Evolutionary conservation across 225 moss, liverwort and hornwort species (phyloP).

Genomic region (Physcomitrellopsis africana): DNA sequence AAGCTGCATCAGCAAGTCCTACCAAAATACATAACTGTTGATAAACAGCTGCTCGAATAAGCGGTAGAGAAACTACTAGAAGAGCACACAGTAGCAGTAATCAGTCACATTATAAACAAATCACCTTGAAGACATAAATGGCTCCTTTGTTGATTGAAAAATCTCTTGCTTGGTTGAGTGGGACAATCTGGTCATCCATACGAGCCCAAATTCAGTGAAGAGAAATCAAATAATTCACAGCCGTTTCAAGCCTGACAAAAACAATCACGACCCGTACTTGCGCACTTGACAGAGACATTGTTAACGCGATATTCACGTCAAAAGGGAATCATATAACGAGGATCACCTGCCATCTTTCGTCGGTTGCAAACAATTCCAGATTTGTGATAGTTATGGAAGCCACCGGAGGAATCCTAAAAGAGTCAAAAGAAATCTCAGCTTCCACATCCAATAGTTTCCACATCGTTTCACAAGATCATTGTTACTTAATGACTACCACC

Average conservation of each 20-base stretch:
- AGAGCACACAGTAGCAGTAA: no score
- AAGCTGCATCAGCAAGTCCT: not conserved
- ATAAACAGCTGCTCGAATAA: slow-evolving; percentile 1
- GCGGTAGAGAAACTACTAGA: not conserved
- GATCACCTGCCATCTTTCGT: slow-evolving; percentile 87
- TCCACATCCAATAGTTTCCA: slow-evolving; percentile 6
- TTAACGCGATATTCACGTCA: slow-evolving; percentile 3
- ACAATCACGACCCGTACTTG: slow-evolving; percentile 17
- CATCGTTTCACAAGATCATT: slow-evolving; percentile 15
- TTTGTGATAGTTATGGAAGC: slow-evolving; percentile 85
- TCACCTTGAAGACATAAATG: slow-evolving; percentile 93
- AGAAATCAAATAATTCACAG: slow-evolving; percentile 10
- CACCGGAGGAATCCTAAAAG: slow-evolving; percentile 77
- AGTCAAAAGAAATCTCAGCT: slow-evolving; percentile 30
- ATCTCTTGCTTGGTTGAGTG: slow-evolving; percentile 83
- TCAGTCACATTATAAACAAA: slow-evolving; percentile 32
- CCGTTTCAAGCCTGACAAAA: not conserved
- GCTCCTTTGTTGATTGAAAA: slow-evolving; percentile 71
- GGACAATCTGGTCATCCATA: slow-evolving; percentile 67
- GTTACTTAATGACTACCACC: not conserved
- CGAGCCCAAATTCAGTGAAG: slow-evolving; percentile 32
- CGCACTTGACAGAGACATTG: not conserved
- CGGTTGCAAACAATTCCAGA: slow-evolving; percentile 77
- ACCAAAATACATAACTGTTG: slow-evolving; percentile 10
- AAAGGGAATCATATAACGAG: slow-evolving; percentile 18